Evolutionary conservation across 805 yeast genomes (phyloP).

Genomic region (Ascoidea asiatica): DNA sequence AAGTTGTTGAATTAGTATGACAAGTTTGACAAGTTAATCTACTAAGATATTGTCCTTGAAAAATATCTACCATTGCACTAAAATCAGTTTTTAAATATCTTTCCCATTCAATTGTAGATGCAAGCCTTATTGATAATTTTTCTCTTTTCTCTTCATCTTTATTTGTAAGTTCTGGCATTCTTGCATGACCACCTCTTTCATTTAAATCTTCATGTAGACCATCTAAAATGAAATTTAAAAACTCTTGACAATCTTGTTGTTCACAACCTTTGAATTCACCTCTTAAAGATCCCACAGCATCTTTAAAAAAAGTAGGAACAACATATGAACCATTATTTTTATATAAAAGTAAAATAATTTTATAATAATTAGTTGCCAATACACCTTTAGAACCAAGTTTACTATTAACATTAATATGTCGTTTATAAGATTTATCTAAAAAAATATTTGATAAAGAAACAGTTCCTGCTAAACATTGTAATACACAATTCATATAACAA

Average conservation of each 20-base stretch:
- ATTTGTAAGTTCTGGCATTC: slow-evolving; percentile 45
- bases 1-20: slow-evolving; percentile 69
- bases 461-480: slow-evolving; percentile 78
- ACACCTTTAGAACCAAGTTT: slow-evolving; percentile 73
- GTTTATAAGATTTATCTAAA: slow-evolving; percentile 42
- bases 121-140: slow-evolving; percentile 57
- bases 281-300: slow-evolving; percentile 53
- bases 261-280: slow-evolving; percentile 49
- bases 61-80: slow-evolving; percentile 66
- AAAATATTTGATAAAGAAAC: slow-evolving; percentile 52
- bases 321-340: slow-evolving; percentile 32
- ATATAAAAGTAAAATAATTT: slow-evolving; percentile 40
- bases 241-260: slow-evolving; percentile 83
- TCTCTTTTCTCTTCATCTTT: slow-evolving; percentile 69
- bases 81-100: slow-evolving; percentile 66
- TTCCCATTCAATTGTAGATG: slow-evolving; percentile 88
- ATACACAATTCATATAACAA: slow-evolving; percentile 81
- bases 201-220: slow-evolving; percentile 77
- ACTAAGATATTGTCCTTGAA: slow-evolving; percentile 86
- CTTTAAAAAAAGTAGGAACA: slow-evolving; percentile 53
- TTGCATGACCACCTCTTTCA: slow-evolving; percentile 40
- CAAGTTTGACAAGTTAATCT: slow-evolving; percentile 64
- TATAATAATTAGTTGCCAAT: slow-evolving; percentile 55
- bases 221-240: slow-evolving; percentile 61
- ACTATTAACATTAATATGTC: slow-evolving; percentile 60